These are phyloP conservation scores for Tuber brumale DNA, from an alignment of 495 filamentous ascomycete genomes.

Conservation along the genomic window DNA sequence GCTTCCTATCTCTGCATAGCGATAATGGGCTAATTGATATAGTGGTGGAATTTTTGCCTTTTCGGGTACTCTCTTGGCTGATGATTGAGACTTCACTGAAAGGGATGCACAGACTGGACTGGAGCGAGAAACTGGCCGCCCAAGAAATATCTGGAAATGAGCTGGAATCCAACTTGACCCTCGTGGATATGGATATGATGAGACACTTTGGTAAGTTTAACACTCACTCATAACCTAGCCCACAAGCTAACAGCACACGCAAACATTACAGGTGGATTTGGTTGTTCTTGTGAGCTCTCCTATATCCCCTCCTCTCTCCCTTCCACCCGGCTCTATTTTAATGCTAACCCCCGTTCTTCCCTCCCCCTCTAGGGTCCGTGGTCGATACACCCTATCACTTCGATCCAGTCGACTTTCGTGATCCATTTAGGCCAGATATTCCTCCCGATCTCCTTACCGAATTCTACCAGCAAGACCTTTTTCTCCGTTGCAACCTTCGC, in stretches of 20 bases:
- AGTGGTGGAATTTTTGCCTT: background rate
- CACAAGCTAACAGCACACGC: background rate
- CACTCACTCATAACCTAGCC: no score
- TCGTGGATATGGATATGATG: background rate
- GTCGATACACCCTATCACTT: background rate
- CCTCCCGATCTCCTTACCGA: background rate
- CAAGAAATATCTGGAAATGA: background rate
- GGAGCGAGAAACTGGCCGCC: background rate
- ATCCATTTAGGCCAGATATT: background rate
- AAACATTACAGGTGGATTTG: background rate
- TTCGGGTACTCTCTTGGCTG: background rate
- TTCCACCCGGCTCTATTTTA: background rate
- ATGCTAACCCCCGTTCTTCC: background rate
- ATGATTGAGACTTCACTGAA: slow-evolving; percentile 18
- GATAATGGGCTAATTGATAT: background rate
- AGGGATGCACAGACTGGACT: background rate
- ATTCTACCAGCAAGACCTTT: background rate
- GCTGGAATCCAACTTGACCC: background rate
- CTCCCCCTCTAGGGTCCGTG: background rate
- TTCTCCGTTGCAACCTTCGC: background rate
- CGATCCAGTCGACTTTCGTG: background rate
- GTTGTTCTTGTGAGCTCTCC: background rate
- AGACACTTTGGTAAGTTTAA: background rate
- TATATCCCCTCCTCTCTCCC: background rate
- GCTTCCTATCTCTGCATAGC: background rate